These are phyloP conservation scores for Penicillium salamii DNA, from an alignment of 495 filamentous ascomycete genomes.

Conservation along the genomic window DNA sequence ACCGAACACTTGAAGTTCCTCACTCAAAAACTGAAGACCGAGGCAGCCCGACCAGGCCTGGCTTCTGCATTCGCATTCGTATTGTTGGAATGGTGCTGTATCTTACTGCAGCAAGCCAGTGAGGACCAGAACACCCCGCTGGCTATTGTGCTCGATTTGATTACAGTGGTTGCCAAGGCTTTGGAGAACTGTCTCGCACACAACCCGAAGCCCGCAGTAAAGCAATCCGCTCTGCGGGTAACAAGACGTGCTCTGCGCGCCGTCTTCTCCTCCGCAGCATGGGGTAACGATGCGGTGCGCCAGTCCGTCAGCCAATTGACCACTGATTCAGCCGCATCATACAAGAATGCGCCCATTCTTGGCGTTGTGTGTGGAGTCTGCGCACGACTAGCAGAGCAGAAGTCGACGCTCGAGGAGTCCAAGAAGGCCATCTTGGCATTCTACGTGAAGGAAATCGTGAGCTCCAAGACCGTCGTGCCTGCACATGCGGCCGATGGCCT, in stretches of 20 bases:
- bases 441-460: conserved; percentile 80
- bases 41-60: conserved; percentile 70
- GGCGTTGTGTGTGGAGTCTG: conserved; percentile 86
- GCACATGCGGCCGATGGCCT: conserved; percentile 69
- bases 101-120: conserved; percentile 63
- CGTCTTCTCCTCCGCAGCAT: conserved; percentile 57
- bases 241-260: conserved; percentile 71
- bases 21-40: conserved; percentile 53
- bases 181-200: conserved; percentile 75
- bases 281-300: conserved; percentile 56
- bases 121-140: conserved; percentile 55
- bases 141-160: conserved; percentile 60
- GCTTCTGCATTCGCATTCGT: conserved; percentile 80
- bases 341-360: conserved; percentile 70
- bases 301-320: conserved; percentile 64
- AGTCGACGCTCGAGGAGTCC: conserved; percentile 54
- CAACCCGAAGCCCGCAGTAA: conserved; percentile 54
- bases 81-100: conserved; percentile 83
- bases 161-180: conserved; percentile 60
- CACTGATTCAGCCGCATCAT: conserved; percentile 54
- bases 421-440: conserved; percentile 75
- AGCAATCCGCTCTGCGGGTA: conserved; percentile 64
- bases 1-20: conserved; percentile 56
- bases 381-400: conserved; percentile 59
- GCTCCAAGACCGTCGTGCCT: conserved; percentile 70